Evolutionary conservation across 208 protist genomes (phyloP).

Genomic region (Trypanosoma caninum): DNA sequence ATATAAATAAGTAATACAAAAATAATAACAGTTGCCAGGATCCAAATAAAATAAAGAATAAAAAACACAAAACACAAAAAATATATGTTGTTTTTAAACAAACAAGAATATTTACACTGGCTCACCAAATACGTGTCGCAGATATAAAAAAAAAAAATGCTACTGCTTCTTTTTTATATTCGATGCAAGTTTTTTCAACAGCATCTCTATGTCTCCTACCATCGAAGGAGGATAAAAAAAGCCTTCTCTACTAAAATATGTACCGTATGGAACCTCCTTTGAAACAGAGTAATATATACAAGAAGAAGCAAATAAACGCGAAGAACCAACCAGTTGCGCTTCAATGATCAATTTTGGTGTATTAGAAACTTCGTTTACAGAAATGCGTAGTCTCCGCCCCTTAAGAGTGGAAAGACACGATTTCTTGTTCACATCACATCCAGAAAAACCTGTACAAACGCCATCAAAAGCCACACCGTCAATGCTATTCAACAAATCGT

Average conservation of each 20-base stretch:
- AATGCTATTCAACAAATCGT: neutral
- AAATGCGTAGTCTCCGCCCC: conserved; percentile 38
- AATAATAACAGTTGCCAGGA: no score
- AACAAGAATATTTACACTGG: neutral
- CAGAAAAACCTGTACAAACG: neutral
- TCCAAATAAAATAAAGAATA: no score
- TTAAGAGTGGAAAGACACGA: conserved; percentile 24
- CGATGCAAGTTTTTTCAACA: conserved; percentile 9
- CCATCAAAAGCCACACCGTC: conserved; percentile 8
- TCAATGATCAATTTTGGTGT: conserved; percentile 36
- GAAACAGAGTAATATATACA: conserved; percentile 35
- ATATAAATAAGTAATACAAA: no score
- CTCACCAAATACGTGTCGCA: neutral
- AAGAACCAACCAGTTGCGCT: conserved; percentile 39
- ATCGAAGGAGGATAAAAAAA: conserved; percentile 72
- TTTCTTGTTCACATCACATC: neutral
- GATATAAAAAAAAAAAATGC: conserved; percentile 4
- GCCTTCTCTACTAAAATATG: conserved; percentile 69
- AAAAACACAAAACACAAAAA: neutral
- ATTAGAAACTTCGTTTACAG: conserved; percentile 25
- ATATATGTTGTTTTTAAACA: conserved; percentile 15
- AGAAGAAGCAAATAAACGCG: conserved; percentile 28
- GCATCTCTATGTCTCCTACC: conserved; percentile 40
- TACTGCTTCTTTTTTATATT: conserved; percentile 24
- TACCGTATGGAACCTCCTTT: conserved; percentile 49